Conservation (phyloP, 164 flowering plant species). For the Vitis cinerea region DNA sequence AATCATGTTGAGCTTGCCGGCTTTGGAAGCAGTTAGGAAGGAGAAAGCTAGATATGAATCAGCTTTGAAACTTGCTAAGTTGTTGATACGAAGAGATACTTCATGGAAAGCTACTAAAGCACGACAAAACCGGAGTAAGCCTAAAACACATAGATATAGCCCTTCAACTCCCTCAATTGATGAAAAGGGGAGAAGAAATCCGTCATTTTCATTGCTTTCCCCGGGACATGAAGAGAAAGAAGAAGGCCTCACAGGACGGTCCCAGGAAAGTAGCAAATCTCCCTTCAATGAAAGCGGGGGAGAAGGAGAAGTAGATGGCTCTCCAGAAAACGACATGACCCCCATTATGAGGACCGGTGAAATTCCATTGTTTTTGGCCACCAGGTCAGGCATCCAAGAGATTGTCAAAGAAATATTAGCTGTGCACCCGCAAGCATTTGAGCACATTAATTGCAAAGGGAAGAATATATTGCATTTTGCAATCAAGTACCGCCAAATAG, state of each 20-base stretch:
- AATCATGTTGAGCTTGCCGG: not conserved
- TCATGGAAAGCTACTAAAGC: not conserved
- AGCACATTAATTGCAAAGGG: not conserved
- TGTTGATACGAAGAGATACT: conserved; percentile 1
- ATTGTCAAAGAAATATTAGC: conserved; percentile 9
- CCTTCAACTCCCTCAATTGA: too few species aligned
- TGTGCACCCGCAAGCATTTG: conserved; percentile 13
- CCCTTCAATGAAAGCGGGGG: not conserved
- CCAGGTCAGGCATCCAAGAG: conserved; percentile 7
- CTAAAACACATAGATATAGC: not conserved
- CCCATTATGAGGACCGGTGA: not conserved
- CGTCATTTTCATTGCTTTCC: not conserved
- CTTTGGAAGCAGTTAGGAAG: not conserved
- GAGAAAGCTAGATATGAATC: not conserved
- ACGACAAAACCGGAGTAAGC: not conserved
- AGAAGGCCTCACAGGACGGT: not conserved
- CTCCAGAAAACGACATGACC: not conserved
- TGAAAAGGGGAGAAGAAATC: too few species aligned
- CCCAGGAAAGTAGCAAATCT: not conserved
- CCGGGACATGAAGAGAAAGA: not conserved
- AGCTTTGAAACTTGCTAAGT: not conserved
- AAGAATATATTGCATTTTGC: conserved; percentile 16
- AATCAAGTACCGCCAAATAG: conserved; percentile 6
- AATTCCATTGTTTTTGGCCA: conserved; percentile 15
- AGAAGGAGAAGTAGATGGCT: not conserved